Percentiles rank a stretch among this genome's conserved stretches.
phyloP scores from a whole-genome alignment of 192 early-diverging fungal genomes.

The Pilobolus umbonatus region DNA sequence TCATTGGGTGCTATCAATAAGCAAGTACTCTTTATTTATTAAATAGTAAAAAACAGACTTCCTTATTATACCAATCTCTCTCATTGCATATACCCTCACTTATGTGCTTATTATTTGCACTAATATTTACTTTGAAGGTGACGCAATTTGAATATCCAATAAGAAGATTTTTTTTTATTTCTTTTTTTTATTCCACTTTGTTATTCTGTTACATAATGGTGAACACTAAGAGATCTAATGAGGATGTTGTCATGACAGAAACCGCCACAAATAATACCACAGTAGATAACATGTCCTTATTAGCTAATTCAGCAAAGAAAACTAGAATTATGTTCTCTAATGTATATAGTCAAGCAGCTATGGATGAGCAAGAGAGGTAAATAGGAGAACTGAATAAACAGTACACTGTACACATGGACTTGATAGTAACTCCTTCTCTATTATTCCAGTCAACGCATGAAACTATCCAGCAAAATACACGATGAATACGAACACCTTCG shows the following conservation, averaged over 20 bases:
- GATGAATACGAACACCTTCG: slow-evolving; percentile 68
- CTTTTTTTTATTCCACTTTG: not conserved
- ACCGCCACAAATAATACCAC: slow-evolving; percentile 4
- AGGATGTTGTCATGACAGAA: not conserved
- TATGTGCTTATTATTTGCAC: too few species aligned
- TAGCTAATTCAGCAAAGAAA: slow-evolving; percentile 28
- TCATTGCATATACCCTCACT: too few species aligned
- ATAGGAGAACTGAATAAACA: not conserved
- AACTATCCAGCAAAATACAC: slow-evolving; percentile 66
- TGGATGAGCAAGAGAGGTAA: slow-evolving; percentile 37
- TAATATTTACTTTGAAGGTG: not conserved
- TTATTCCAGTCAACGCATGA: slow-evolving; percentile 55
- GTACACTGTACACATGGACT: not conserved
- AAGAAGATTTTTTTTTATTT: not conserved
- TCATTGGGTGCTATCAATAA: too few species aligned
- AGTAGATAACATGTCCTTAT: slow-evolving; percentile 1
- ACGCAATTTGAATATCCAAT: not conserved
- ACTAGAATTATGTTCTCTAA: slow-evolving; percentile 30
- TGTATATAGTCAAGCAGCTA: slow-evolving; percentile 33
- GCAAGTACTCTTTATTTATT: too few species aligned
- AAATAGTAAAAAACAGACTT: too few species aligned
- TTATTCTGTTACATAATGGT: too few species aligned
- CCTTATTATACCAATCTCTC: too few species aligned
- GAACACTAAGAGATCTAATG: slow-evolving; percentile 13
- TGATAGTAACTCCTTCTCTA: not conserved